Evolutionary conservation across 2,329 filamentous ascomycete species (phyloP).

Genomic region (Parafenestella ontariensis): DNA sequence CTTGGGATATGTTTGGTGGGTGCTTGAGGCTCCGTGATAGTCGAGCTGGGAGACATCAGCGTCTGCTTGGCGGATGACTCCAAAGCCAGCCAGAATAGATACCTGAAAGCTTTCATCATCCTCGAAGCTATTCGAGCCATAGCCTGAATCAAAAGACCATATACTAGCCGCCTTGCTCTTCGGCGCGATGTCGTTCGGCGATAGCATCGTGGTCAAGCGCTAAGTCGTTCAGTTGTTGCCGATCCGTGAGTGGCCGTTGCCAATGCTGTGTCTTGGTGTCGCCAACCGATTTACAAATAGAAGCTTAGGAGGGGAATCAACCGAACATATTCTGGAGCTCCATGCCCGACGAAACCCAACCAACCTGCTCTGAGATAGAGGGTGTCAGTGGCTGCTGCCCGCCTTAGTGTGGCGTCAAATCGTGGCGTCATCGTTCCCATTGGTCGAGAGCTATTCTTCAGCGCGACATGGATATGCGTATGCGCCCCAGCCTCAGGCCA

Average conservation of each 20-base stretch:
- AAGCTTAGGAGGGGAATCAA: neutral
- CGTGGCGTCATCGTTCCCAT: slow-evolving; percentile 20
- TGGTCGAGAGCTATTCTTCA: slow-evolving; percentile 15
- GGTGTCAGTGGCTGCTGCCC: slow-evolving; percentile 30
- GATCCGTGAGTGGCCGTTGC: neutral
- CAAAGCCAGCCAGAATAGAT: slow-evolving; percentile 1
- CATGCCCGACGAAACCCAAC: slow-evolving; percentile 1
- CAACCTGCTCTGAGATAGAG: slow-evolving; percentile 24
- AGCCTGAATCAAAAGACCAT: slow-evolving; percentile 45
- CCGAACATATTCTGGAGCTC: slow-evolving; percentile 8
- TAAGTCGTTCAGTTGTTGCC: neutral
- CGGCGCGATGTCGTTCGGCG: slow-evolving; percentile 24
- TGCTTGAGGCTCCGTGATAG: slow-evolving; percentile 3
- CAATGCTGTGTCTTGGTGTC: neutral
- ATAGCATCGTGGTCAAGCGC: slow-evolving; percentile 27
- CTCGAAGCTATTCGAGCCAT: slow-evolving; percentile 28
- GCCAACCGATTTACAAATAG: slow-evolving; percentile 6
- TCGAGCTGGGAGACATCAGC: slow-evolving; percentile 19
- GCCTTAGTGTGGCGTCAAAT: slow-evolving; percentile 13
- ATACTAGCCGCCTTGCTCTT: slow-evolving; percentile 37
- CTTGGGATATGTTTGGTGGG: neutral
- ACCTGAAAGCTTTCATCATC: slow-evolving; percentile 22
- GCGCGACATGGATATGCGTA: slow-evolving; percentile 9
- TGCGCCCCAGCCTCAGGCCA: slow-evolving; percentile 24
- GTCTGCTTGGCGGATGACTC: neutral